These are phyloP conservation scores for Manihot esculenta DNA, from an alignment of 441 rosid genomes.

Conservation along the genomic window DNA sequence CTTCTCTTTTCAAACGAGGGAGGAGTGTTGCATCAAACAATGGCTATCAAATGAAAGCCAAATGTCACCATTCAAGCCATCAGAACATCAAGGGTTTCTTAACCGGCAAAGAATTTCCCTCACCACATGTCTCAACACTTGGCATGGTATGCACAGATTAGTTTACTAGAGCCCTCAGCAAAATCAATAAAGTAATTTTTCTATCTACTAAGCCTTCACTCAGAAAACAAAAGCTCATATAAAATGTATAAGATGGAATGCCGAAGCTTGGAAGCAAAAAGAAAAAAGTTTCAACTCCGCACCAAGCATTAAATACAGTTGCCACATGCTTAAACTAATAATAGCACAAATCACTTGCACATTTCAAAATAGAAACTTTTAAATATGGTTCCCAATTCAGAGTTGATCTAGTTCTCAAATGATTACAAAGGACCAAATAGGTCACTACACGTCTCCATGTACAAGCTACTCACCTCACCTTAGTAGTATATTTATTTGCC, in stretches of 20 bases:
- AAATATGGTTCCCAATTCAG: neutral
- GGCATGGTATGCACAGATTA: neutral
- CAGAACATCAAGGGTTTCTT: neutral
- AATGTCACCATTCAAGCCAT: neutral
- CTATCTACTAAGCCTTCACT: neutral
- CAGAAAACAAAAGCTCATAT: neutral
- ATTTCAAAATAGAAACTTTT: slow-evolving; percentile 1
- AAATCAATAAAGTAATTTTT: neutral
- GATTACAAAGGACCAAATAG: slow-evolving; percentile 5
- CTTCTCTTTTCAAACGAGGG: neutral
- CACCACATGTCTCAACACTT: neutral
- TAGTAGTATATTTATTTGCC: neutral
- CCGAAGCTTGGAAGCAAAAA: neutral
- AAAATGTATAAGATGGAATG: neutral
- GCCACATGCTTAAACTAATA: neutral
- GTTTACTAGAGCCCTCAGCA: neutral
- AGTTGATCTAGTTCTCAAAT: neutral
- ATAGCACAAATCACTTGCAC: neutral
- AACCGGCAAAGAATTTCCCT: neutral
- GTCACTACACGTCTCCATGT: neutral
- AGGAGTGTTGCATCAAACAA: neutral
- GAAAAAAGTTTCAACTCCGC: neutral
- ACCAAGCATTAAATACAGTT: neutral
- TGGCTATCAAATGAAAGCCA: neutral
- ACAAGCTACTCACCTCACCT: neutral